Evolutionary conservation across 108 stramenopile genomes (phyloP), one percentile per base, ranked within the genome.

Genomic region (Epipyxis sp.): DNA sequence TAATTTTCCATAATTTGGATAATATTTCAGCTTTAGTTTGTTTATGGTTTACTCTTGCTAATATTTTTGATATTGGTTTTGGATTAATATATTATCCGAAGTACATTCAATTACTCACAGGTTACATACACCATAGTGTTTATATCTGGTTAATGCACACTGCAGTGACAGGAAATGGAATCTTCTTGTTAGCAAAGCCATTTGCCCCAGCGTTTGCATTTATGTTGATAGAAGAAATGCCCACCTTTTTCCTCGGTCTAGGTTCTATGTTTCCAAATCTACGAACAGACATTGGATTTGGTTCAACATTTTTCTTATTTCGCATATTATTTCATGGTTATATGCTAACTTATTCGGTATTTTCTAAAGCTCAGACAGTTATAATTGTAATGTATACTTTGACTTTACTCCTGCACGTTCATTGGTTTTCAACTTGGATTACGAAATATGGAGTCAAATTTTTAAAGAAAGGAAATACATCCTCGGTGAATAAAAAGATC

Each of bases 221-320:
- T 25, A 42, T 46, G 46, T 10, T 57, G 10, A 29, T 74, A 6
- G 71, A 34, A 32, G 71, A 74, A 32, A 6, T 74, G n/a, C 71
- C 71, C 71, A 74, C 71, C 42, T 74, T 74, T 25, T 29, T 74
- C 42, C 34, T 74, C 25, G 71, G 42, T 27, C 34, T 74, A 42
- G 71, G 71, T 20, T 29, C 71, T 16, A 3, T 74, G 10, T 74
- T 46, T 25, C 71, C 71, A 6, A 3, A 39, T 3, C 25, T 54
- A 6, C 71, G 71, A 37, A 54, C 71, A 39, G 71, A 74, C 35
- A 6, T 74, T 3, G 71, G 71, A 6, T 74, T 74, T 42, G 71
- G 71, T 25, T 10, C 43, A 16, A 54, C 71, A 3, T 74, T 74
- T 32, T 74, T 74, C 35, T 30, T 74, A 10, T 25, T 74, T 3